Evolutionary conservation across 2,329 filamentous ascomycete species (phyloP).

Genomic region (Colletotrichum noveboracense): DNA sequence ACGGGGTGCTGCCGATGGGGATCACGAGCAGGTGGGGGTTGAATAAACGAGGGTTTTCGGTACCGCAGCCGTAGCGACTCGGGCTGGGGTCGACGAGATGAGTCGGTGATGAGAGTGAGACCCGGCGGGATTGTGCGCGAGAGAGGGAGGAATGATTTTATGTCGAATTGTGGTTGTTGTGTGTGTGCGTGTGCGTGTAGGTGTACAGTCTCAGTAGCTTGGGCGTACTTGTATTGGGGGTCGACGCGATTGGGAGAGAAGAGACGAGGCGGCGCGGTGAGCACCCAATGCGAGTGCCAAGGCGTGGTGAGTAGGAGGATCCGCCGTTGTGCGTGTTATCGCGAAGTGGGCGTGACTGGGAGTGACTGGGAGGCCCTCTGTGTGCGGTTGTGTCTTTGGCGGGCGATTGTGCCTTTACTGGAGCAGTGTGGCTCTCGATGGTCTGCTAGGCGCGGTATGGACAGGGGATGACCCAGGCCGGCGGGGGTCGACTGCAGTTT

Average conservation of each 20-base stretch:
- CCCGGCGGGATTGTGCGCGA: not conserved
- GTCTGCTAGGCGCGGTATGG: not conserved
- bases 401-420: not conserved
- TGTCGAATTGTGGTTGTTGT: slow-evolving; percentile 2
- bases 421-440: not conserved
- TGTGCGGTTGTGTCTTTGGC: not conserved
- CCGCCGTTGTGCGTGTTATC: not conserved
- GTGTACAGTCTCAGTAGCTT: not conserved
- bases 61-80: not conserved
- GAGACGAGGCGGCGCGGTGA: not conserved
- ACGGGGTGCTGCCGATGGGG: not conserved
- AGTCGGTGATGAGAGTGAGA: not conserved
- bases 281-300: not conserved
- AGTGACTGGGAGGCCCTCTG: not conserved
- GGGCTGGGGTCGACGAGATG: not conserved
- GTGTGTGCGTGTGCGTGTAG: not conserved
- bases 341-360: not conserved
- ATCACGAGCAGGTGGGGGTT: not conserved
- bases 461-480: slow-evolving; percentile 1
- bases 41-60: not conserved
- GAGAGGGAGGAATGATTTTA: not conserved
- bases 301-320: not conserved
- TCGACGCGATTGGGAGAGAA: slow-evolving; percentile 1
- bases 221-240: not conserved
- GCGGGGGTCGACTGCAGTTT: slow-evolving; percentile 2